phyloP scores from a whole-genome alignment of 495 filamentous ascomycete species.

The Tuber microsphaerosporum region DNA sequence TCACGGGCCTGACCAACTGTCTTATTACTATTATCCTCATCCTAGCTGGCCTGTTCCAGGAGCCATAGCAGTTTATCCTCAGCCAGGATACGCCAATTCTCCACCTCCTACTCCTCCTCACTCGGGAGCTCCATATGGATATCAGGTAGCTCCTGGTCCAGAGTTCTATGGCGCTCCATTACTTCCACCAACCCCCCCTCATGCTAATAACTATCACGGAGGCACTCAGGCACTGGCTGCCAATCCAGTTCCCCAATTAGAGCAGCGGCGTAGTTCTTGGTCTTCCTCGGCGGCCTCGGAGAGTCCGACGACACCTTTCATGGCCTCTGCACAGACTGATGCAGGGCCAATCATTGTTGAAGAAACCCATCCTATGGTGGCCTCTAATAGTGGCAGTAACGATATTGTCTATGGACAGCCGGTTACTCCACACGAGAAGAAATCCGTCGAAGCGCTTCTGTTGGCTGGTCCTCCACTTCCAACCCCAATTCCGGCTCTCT shows the following conservation, averaged over 20 bases:
- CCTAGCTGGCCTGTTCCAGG: slow-evolving; percentile 45
- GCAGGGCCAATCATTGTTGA: slow-evolving; percentile 35
- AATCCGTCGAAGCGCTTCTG: slow-evolving; percentile 63
- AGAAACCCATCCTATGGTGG: slow-evolving; percentile 21
- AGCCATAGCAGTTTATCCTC: slow-evolving; percentile 33
- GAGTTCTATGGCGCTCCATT: slow-evolving; percentile 20
- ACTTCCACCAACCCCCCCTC: slow-evolving; percentile 28
- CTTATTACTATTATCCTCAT: slow-evolving; percentile 31
- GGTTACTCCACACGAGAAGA: slow-evolving; percentile 23
- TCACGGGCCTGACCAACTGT: slow-evolving; percentile 21
- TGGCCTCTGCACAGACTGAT: slow-evolving; percentile 20
- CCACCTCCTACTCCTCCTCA: slow-evolving; percentile 39
- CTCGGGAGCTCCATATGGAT: slow-evolving; percentile 34
- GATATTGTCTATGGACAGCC: slow-evolving; percentile 18
- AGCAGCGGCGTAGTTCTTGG: slow-evolving; percentile 39
- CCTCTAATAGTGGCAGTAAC: slow-evolving; percentile 10
- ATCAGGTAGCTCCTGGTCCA: slow-evolving; percentile 18
- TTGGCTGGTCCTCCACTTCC: slow-evolving; percentile 74
- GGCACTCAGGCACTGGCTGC: slow-evolving; percentile 12
- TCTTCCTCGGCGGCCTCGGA: slow-evolving; percentile 36
- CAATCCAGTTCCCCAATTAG: slow-evolving; percentile 27
- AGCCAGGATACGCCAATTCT: slow-evolving; percentile 30
- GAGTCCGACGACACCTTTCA: slow-evolving; percentile 33
- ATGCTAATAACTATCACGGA: slow-evolving; percentile 19
- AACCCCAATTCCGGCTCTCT: slow-evolving; percentile 77